Evolutionary conservation across 441 rosid genomes (phyloP).

Genomic region (Corymbia calophylla): DNA sequence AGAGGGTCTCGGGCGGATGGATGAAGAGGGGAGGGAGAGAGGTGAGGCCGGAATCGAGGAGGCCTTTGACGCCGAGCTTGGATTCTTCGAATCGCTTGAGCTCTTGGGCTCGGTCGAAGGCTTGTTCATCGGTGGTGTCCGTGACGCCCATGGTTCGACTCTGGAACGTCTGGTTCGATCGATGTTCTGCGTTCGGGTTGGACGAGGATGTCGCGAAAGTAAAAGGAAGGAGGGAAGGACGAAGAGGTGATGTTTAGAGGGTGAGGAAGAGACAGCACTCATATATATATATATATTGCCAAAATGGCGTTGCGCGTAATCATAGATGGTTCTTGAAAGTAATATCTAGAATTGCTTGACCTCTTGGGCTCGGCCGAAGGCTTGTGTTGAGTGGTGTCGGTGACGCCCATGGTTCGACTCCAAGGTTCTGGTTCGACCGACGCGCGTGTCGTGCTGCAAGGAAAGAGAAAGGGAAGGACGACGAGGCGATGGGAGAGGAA

Average conservation of each 20-base stretch:
- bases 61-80: slow-evolving; percentile 26
- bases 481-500: background rate
- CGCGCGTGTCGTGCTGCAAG: background rate
- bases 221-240: too few species aligned
- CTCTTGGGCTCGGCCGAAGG: background rate
- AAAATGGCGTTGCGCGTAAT: too few species aligned
- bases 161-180: too few species aligned
- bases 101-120: background rate
- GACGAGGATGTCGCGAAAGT: too few species aligned
- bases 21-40: slow-evolving; percentile 16
- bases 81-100: slow-evolving; percentile 14
- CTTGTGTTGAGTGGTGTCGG: background rate
- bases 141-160: background rate
- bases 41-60: slow-evolving; percentile 17
- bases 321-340: too few species aligned
- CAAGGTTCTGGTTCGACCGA: background rate
- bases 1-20: slow-evolving; percentile 10
- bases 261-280: too few species aligned
- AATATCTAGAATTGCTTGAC: slow-evolving; percentile 1
- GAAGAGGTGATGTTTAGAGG: too few species aligned
- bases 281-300: too few species aligned
- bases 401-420: background rate
- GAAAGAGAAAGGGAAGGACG: background rate
- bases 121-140: background rate
- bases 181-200: too few species aligned